Evolutionary conservation across 768 basidiomycete species (phyloP).

Genomic region (Coprinopsis sp.): DNA sequence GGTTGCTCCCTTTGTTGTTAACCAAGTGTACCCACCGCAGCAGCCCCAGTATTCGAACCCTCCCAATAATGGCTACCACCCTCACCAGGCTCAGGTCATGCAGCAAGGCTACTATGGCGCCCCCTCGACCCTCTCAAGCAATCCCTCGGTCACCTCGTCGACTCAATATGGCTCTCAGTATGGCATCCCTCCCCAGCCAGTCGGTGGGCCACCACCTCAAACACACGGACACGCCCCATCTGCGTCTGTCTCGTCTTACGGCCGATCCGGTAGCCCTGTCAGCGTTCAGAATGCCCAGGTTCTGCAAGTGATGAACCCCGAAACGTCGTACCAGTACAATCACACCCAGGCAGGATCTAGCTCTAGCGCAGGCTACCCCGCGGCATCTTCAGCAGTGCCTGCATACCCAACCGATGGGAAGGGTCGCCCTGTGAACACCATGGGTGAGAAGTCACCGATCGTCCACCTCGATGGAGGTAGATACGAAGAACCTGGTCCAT

Average conservation of each 20-base stretch:
- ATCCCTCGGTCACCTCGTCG: too few species aligned
- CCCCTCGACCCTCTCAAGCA: too few species aligned
- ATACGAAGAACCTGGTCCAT: slow-evolving; percentile 20
- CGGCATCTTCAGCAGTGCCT: not conserved
- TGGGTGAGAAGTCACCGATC: slow-evolving; percentile 28
- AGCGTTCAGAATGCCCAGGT: slow-evolving; percentile 35
- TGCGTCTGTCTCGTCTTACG: slow-evolving; percentile 5
- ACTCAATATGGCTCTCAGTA: not conserved
- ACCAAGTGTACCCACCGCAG: slow-evolving; percentile 1
- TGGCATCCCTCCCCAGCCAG: not conserved
- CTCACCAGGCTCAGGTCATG: not conserved
- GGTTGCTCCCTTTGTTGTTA: too few species aligned
- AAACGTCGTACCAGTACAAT: slow-evolving; percentile 8
- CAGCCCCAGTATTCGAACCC: not conserved
- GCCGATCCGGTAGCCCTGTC: slow-evolving; percentile 38
- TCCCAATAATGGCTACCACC: not conserved
- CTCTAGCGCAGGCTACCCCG: slow-evolving; percentile 22
- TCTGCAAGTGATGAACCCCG: slow-evolving; percentile 39
- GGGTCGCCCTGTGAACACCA: slow-evolving; percentile 22
- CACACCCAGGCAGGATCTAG: slow-evolving; percentile 12
- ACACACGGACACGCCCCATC: not conserved
- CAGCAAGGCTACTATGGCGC: not conserved
- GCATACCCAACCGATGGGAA: slow-evolving; percentile 23
- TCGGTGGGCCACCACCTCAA: not conserved
- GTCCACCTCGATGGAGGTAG: slow-evolving; percentile 38